Base-by-base conservation (phyloP, 139 green algal genomes). In the Chlorella sp. region DNA sequence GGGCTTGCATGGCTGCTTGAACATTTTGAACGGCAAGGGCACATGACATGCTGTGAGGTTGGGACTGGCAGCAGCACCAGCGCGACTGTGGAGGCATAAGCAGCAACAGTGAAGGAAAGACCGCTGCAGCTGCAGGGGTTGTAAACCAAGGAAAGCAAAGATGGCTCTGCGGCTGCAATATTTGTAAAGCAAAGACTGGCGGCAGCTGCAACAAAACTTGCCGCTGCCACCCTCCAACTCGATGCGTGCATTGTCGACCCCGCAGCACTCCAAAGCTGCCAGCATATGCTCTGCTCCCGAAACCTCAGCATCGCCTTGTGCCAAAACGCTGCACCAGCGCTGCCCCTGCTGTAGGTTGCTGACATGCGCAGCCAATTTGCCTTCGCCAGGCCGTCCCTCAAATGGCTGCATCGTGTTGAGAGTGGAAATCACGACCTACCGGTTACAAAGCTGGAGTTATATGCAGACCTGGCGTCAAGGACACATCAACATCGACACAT, bases 241-340 rank as follows among this genome's bases (percentile, higher is more conserved):
- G 68, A 97, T 97, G 22, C 97, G 91, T 19, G 95, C 96, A 89
- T 99, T 99, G 89, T 98, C 95, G 24, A 99, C 94, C 0, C 97
- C 97, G 61, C 91, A 96, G 21, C 89, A 94, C 88, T 99, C 97
- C 83, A 99, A 87, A 0, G 97, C 95, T 19, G 96, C 95, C 75
- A 99, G 93, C 92, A 99, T 88, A 60, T 95, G 82, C 93, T 98
- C 95, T 16, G 94, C 90, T 18, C 91, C 87, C 76, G 80, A 88
- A 39, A 93, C 28, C 22, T 16, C 39, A 3, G 30, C 12, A 1
- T 39, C 40, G 4, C 30, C 69, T 39, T 60, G 75, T 3, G 5
- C 28, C 77, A 89, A 39, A 18, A 92, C 84, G 32, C 24, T 77
- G 77, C 53, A 89, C 24, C 53, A 92, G 22, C 34, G 39, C 36